A percentile compares a stretch with the other conserved stretches of the same genome.
These are phyloP conservation scores for Apiotrichum laibachii DNA, from an alignment of 1,284 basidiomycete genomes.

Conservation along the genomic window DNA sequence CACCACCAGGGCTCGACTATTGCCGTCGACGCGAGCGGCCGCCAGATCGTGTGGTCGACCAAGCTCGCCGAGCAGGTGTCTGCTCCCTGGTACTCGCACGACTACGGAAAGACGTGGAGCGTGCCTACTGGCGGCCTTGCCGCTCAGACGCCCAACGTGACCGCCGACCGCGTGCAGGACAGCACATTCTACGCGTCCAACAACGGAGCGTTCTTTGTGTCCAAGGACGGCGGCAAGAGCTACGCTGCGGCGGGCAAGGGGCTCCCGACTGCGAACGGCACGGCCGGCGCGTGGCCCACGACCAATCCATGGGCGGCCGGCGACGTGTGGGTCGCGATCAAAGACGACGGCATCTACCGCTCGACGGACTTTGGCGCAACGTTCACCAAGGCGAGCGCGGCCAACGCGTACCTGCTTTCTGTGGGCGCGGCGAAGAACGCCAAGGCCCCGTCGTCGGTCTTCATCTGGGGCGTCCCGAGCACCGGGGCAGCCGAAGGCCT, in stretches of 20 bases:
- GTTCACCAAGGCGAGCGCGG: not conserved
- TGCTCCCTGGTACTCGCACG: not conserved
- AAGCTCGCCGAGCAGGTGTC: not conserved
- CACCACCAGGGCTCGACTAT: not conserved
- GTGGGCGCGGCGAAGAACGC: not conserved
- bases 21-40: not conserved
- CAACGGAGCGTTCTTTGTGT: not conserved
- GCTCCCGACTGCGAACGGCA: not conserved
- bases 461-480: not conserved
- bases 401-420: not conserved
- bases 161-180: not conserved
- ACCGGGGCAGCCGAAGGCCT: not conserved
- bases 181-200: not conserved
- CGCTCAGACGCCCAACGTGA: not conserved
- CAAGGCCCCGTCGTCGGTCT: not conserved
- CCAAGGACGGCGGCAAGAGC: not conserved
- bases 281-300: not conserved
- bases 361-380: not conserved
- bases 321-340: not conserved
- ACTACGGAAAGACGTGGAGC: not conserved
- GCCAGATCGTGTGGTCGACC: not conserved
- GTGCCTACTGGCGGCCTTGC: not conserved
- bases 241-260: not conserved
- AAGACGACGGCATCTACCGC: not conserved
- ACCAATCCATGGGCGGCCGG: not conserved